These are phyloP conservation scores for Diophrys sp. DNA, from an alignment of 73 alveolate species.

Conservation along the genomic window DNA sequence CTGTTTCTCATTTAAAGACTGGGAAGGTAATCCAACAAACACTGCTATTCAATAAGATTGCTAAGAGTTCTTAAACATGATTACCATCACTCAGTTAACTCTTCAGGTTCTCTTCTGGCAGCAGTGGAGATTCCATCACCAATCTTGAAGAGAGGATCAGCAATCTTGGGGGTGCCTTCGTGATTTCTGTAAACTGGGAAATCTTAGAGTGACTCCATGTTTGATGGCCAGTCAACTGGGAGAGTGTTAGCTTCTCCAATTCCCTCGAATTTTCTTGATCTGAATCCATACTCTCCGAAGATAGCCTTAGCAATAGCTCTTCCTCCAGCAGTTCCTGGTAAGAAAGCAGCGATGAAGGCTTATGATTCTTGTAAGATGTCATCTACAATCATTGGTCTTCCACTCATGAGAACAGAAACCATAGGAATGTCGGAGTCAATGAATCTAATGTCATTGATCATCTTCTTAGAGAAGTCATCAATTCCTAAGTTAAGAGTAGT, in stretches of 20 bases:
- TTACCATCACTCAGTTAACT: too few species aligned
- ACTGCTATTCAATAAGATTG: conserved; percentile 89
- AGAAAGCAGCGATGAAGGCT: conserved; percentile 57
- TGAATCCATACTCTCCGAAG: conserved; percentile 49
- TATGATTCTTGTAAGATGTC: conserved; percentile 9
- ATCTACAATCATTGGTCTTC: conserved; percentile 46
- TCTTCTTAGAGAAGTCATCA: conserved; percentile 17
- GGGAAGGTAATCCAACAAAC: conserved; percentile 93
- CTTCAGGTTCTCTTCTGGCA: too few species aligned
- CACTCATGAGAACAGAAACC: conserved; percentile 37
- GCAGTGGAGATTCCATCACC: conserved; percentile 33
- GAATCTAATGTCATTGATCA: conserved; percentile 8
- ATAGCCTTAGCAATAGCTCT: conserved; percentile 41
- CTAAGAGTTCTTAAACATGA: conserved; percentile 90
- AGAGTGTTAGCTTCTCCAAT: conserved; percentile 21
- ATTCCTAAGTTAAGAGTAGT: conserved; percentile 21
- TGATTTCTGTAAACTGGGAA: conserved; percentile 37
- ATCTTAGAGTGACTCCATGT: conserved; percentile 19
- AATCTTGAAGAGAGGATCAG: conserved; percentile 18
- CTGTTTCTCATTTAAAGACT: conserved; percentile 95
- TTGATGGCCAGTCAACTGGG: conserved; percentile 44
- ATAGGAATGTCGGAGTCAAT: conserved; percentile 22
- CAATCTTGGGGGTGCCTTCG: conserved; percentile 26
- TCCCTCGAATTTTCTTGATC: conserved; percentile 8
- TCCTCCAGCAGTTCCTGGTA: conserved; percentile 65